Evolutionary conservation across 495 filamentous ascomycete genomes (phyloP).

Genomic region (Podospora pseudoanserina): DNA sequence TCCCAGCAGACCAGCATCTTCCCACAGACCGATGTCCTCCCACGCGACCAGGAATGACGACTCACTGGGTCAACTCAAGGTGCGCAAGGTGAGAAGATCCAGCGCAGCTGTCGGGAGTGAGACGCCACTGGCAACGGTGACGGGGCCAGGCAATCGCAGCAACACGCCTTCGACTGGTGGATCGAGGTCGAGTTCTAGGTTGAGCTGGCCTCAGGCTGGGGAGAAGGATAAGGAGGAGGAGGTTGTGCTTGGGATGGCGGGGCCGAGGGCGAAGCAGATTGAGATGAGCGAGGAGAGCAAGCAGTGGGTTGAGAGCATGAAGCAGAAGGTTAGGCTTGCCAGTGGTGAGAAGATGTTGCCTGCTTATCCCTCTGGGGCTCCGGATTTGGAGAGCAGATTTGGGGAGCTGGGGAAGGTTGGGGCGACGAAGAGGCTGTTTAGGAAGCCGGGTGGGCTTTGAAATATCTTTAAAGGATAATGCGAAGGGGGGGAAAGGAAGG

Average conservation of each 20-base stretch:
- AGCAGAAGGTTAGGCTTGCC: slow-evolving; percentile 59
- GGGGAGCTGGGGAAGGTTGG: slow-evolving; percentile 57
- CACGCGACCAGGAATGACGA: slow-evolving; percentile 23
- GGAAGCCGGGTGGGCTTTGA: slow-evolving; percentile 9
- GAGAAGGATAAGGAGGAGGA: slow-evolving; percentile 44
- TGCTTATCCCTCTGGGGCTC: slow-evolving; percentile 5
- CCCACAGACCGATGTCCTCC: slow-evolving; percentile 33
- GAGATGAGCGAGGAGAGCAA: slow-evolving; percentile 61
- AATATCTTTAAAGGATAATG: not conserved
- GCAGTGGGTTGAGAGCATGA: slow-evolving; percentile 70
- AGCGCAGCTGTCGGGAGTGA: slow-evolving; percentile 18
- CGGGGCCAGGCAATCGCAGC: slow-evolving; percentile 17
- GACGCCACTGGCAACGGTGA: slow-evolving; percentile 32
- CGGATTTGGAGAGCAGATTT: slow-evolving; percentile 37
- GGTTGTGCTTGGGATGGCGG: slow-evolving; percentile 57
- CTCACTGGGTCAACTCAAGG: slow-evolving; percentile 29
- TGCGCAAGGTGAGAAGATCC: slow-evolving; percentile 41
- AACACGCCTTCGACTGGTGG: slow-evolving; percentile 33
- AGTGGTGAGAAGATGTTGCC: slow-evolving; percentile 43
- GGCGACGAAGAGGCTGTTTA: slow-evolving; percentile 55
- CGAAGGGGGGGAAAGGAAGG: not conserved
- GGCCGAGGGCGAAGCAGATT: slow-evolving; percentile 55
- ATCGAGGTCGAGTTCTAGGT: slow-evolving; percentile 43
- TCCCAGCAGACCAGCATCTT: slow-evolving; percentile 38
- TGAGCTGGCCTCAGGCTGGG: slow-evolving; percentile 40